Evolutionary conservation across 2,329 filamentous ascomycete genomes (phyloP), one percentile per base, ranked within the genome.

Genomic region (Aureobasidium pullulans): DNA sequence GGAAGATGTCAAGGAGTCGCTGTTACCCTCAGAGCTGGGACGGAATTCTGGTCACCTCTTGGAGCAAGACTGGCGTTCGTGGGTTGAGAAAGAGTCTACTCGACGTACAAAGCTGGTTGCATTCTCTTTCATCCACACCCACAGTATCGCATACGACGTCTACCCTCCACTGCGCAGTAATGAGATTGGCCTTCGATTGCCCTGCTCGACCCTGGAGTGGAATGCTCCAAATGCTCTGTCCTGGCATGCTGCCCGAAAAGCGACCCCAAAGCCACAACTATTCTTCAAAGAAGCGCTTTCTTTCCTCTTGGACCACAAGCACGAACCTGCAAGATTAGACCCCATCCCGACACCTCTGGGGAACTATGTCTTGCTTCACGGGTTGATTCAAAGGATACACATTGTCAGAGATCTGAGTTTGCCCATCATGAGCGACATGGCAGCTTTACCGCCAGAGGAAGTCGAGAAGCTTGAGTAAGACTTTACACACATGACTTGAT

Each of bases 341-440:
- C 49, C 49, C 0, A 53, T 53, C 2, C 49, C 49, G 1, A 53
- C 49, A 6, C 49, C 49, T 31, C 23, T 53, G 0, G 87, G 86
- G 0, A 87, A 87, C 65, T 89, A 90, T 64, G 81, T 88, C 7
- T 75, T 90, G 36, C 86, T 90, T 3, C 86, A 89, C 66, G 86
- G 85, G 3, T 70, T 90, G 28, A 80, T 89, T 10, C 49, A 53
- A 36, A 53, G 49, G 5, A 53, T 53, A 11, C 49, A 53, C 23
- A 42, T 53, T 15, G 37, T 53, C 36, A 40, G 49, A 13, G 49
- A 53, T 42, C 6, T 53, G 15, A 53, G 49, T 31, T 6, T 53
- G 23, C 49, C 49, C 3, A 31, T 40, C 8, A 42, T 42, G 37
- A 53, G 37, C 15, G n/a, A 39, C 31, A 53, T 53, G 49, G 49